Evolutionary conservation across 2,329 filamentous ascomycete species (phyloP).

Genomic region (Claviceps sp.): DNA sequence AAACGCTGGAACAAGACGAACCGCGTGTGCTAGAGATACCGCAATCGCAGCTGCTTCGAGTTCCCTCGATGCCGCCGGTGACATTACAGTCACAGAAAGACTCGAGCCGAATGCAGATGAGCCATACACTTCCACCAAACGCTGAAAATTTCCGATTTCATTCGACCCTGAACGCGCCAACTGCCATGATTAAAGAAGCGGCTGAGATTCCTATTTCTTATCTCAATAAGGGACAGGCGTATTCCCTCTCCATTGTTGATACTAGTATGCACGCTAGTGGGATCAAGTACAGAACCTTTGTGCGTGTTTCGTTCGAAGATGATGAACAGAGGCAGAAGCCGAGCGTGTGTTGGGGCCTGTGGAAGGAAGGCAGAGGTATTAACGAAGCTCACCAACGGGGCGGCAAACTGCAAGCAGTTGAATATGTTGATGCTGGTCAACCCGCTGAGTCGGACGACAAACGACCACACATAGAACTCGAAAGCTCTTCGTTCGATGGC

Average conservation of each 20-base stretch:
- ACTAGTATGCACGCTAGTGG: constrained; percentile 51
- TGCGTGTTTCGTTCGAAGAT: constrained; percentile 95
- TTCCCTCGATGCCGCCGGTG: constrained; percentile 37
- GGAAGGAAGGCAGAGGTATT: constrained; percentile 93
- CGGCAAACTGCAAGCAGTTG: constrained; percentile 84
- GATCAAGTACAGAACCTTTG: constrained; percentile 71
- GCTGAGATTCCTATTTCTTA: constrained; percentile 97
- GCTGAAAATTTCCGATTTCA: constrained; percentile 77
- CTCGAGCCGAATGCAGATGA: constrained; percentile 31
- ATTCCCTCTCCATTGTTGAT: constrained; percentile 74
- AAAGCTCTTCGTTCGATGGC: constrained; percentile 76
- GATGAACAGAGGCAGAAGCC: constrained; percentile 82
- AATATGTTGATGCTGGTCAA: constrained; percentile 64
- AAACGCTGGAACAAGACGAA: constrained; percentile 63
- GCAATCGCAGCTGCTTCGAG: constrained; percentile 33
- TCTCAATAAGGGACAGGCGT: constrained; percentile 93
- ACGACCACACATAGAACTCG: constrained; percentile 54
- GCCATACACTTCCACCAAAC: constrained; percentile 34
- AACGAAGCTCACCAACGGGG: constrained; percentile 91
- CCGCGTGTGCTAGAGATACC: constrained; percentile 47
- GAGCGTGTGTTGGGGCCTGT: constrained; percentile 69
- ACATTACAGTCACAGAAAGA: constrained; percentile 28
- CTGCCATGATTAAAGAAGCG: constrained; percentile 82
- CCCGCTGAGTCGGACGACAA: constrained; percentile 50
- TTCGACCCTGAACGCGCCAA: constrained; percentile 81